Evolutionary conservation across 495 filamentous ascomycete genomes (phyloP), one percentile per base, ranked within the genome.

Genomic region (Penicillium daleae): DNA sequence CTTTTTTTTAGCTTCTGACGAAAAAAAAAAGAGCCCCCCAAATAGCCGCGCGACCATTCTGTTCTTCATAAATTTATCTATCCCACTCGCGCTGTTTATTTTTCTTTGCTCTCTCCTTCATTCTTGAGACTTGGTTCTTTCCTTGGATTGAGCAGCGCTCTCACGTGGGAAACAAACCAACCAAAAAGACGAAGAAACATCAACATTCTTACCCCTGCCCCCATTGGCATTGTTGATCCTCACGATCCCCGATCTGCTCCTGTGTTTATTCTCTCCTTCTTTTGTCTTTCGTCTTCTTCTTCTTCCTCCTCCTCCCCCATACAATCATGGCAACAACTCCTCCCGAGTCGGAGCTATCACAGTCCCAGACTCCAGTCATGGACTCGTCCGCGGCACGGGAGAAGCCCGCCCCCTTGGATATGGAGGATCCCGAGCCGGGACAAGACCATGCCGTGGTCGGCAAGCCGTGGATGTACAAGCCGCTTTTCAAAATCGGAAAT

Each of bases 391-490:
- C 40, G 24, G 9, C 50, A 3, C 51, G 57, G 10, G 55, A 57
- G 56, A 68, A 65, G 19, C 24, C 22, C 13, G 40, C 53, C 32
- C 40, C 57, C 4, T 58, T 60, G 19, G 46, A 56, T 17, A 27
- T 63, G 17, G 49, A 66, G 12, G 75, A 78, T 54, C 65, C 72
- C 27, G 74, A 77, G 54, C 53, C 66, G 12, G 65, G 57, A 17
- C 65, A 68, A 27, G 76, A 76, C 52, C 51, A 67, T 32, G 46
- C 64, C 7, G 64, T 72, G 50, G 51, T 66, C 49, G 78, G 77
- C 2, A 72, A 75, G 52, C 68, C 78, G 54, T 91, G 89, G 88
- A 91, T 88, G 79, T 92, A 92, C 80, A 87, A 85, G 70, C 83
- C 84, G 29, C 59, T 73, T 40, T 59, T 87, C 50, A 84, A 75